Evolutionary conservation across 192 early-diverging fungal species (phyloP).

Genomic region (Radiomyces spectabilis): DNA sequence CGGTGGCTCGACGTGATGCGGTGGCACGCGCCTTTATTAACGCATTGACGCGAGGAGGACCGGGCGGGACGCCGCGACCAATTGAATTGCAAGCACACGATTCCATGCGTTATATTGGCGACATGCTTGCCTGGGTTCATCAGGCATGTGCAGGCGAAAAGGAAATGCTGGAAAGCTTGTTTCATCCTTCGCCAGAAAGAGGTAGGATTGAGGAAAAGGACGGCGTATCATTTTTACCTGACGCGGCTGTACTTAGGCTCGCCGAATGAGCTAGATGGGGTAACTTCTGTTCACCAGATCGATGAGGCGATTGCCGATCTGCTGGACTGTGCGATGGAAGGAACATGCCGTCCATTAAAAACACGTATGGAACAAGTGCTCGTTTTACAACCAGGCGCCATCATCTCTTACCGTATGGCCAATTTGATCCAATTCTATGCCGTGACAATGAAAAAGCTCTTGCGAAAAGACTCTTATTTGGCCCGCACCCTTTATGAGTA

Average conservation of each 20-base stretch:
- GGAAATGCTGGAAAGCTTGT: slow-evolving; percentile 79
- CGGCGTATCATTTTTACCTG: neutral
- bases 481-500: slow-evolving; percentile 50
- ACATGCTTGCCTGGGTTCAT: slow-evolving; percentile 97
- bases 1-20: slow-evolving; percentile 55
- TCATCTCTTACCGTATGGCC: slow-evolving; percentile 57
- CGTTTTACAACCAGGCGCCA: slow-evolving; percentile 52
- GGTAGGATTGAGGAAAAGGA: too few species aligned
- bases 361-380: slow-evolving; percentile 71
- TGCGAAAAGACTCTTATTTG: slow-evolving; percentile 47
- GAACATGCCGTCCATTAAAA: slow-evolving; percentile 65
- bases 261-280: neutral
- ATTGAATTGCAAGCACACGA: slow-evolving; percentile 93
- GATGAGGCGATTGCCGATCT: slow-evolving; percentile 26
- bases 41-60: slow-evolving; percentile 70
- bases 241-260: neutral
- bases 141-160: slow-evolving; percentile 81
- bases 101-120: slow-evolving; percentile 85
- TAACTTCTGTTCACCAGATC: neutral
- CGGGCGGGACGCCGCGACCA: slow-evolving; percentile 70
- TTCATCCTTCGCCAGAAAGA: slow-evolving; percentile 29
- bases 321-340: slow-evolving; percentile 66
- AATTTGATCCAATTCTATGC: slow-evolving; percentile 76
- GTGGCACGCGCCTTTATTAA: slow-evolving; percentile 64
- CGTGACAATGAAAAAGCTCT: slow-evolving; percentile 51